These are phyloP conservation scores for Talaromyces thailandensis DNA, from an alignment of 495 filamentous ascomycete genomes.

Conservation along the genomic window DNA sequence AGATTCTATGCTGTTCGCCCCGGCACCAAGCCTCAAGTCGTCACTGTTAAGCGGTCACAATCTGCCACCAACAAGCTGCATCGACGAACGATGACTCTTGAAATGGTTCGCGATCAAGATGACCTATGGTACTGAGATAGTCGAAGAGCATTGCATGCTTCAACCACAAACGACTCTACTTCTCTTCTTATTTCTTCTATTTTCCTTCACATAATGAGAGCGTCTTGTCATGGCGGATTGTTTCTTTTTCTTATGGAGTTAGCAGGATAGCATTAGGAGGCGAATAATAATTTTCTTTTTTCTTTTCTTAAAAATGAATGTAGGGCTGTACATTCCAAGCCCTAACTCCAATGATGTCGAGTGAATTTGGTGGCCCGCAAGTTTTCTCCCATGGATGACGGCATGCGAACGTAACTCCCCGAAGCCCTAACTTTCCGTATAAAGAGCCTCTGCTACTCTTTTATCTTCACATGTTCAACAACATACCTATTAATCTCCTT, in stretches of 20 bases:
- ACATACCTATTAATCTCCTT: background rate
- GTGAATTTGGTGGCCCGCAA: background rate
- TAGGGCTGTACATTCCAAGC: background rate
- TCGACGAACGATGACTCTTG: conserved; percentile 23
- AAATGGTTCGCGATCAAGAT: conserved; percentile 36
- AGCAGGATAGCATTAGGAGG: background rate
- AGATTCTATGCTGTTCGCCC: background rate
- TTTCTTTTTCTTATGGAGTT: background rate
- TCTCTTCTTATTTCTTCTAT: background rate
- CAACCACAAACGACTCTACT: background rate
- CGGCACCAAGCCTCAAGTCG: background rate
- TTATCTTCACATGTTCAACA: background rate
- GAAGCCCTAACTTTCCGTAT: background rate
- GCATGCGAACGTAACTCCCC: conserved; percentile 5
- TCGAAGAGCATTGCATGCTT: background rate
- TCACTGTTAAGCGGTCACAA: conserved; percentile 7
- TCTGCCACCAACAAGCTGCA: background rate
- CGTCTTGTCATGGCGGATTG: background rate
- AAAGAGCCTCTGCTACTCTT: background rate
- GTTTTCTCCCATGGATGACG: conserved; percentile 6
- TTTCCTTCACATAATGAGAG: background rate
- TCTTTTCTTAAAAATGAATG: background rate
- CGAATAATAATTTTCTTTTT: background rate
- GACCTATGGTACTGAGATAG: conserved; percentile 27
- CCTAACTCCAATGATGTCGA: background rate